These are phyloP conservation scores for Hevea brasiliensis DNA, from an alignment of 345 rosid genomes.

Conservation along the genomic window DNA sequence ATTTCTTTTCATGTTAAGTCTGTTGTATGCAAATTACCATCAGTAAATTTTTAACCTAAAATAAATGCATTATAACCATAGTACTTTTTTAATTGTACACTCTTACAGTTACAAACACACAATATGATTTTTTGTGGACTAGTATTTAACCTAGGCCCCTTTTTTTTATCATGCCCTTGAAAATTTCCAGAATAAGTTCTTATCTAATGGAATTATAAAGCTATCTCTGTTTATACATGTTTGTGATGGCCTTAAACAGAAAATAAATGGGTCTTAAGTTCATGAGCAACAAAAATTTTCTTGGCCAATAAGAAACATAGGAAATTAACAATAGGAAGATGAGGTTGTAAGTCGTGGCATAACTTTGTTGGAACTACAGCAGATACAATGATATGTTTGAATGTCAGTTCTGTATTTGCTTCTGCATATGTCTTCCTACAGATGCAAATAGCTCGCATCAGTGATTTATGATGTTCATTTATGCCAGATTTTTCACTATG, in stretches of 20 bases:
- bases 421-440: background rate
- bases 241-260: background rate
- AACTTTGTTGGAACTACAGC: background rate
- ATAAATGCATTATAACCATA: constrained; percentile 1
- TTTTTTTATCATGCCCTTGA: background rate
- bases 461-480: background rate
- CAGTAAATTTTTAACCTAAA: background rate
- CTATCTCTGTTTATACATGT: background rate
- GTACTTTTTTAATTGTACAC: background rate
- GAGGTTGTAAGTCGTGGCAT: background rate
- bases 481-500: background rate
- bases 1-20: background rate
- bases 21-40: background rate
- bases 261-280: background rate
- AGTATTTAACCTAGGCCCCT: background rate
- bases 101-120: background rate
- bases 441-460: background rate
- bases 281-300: background rate
- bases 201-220: background rate
- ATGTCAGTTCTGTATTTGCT: background rate
- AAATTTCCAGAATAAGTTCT: background rate
- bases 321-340: background rate
- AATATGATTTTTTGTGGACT: background rate
- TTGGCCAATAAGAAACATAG: background rate
- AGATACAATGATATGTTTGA: background rate